phyloP scores from a whole-genome alignment of 148 eudicot genomes.

The Amaranthus cruentus region DNA sequence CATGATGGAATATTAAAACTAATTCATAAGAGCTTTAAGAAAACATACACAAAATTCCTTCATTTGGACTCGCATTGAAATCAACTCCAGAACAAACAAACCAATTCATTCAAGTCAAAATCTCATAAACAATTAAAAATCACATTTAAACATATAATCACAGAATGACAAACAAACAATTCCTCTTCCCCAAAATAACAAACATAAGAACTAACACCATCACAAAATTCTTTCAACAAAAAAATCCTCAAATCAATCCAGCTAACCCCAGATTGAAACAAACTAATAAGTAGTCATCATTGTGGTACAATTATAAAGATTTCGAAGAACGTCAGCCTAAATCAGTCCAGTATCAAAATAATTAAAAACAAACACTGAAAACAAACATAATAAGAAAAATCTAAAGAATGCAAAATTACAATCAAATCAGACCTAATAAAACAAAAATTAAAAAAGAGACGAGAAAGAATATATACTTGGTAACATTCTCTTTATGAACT shows the following conservation, averaged over 20 bases:
- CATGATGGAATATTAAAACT: too few relatives aligned
- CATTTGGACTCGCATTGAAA: background rate
- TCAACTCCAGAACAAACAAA: background rate
- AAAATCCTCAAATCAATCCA: background rate
- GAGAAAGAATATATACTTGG: slow-evolving; percentile 42
- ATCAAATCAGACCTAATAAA: background rate
- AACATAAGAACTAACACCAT: background rate
- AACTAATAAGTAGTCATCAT: background rate
- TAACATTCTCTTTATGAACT: slow-evolving; percentile 90
- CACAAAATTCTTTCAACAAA: background rate
- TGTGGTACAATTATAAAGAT: background rate
- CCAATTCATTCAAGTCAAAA: background rate
- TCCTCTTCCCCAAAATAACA: background rate
- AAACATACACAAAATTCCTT: too few relatives aligned
- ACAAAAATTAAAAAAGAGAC: background rate
- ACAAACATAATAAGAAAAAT: background rate
- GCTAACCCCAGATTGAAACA: background rate
- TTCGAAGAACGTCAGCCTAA: background rate
- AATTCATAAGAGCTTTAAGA: too few relatives aligned
- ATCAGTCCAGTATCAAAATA: background rate
- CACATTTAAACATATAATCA: background rate
- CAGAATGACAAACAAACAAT: background rate
- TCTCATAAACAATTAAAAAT: background rate
- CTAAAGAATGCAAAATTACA: background rate
- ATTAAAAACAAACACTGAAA: background rate